Evolutionary conservation across 345 rosid species (phyloP), one percentile per base, ranked within the genome.

Genomic region (Rhizophora mangle): DNA sequence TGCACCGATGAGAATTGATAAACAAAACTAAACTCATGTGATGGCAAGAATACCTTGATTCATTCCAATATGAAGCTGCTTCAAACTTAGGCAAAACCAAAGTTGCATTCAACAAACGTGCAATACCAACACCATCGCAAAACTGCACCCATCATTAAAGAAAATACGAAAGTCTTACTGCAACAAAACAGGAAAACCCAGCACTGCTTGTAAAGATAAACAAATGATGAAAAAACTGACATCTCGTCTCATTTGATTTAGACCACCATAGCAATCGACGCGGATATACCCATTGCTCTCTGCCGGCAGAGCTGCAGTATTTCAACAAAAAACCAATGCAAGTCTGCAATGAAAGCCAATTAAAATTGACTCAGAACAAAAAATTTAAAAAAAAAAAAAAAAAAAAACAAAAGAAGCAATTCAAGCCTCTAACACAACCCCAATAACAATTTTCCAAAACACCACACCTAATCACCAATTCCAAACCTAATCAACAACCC

Each of bases 201-300:
- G 16, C 47, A 72, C 32, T 63, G 43, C 22, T 37, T 27, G 22
- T 21, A 27, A 26, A 11, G 19, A 37, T 54, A 21, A 5, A 13
- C 37, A 64, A 5, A 52, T 52, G 32, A 15, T 11, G 49, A 34
- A 34, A 11, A 52, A 71, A 81, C 97, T 89, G 73, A 91, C 98
- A 81, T 94, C 95, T 80, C 98, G 85, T 80, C 97, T 85, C 97
- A 94, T 91, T 78, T 95, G 94, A 86, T 90, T 95, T 76, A 92
- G 89, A 57, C 99, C 96, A 47, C 99, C 98, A 72, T 86, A 92
- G 84, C 99, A 95, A 86, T 95, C 90, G 72, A 95, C 86, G 3
- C 89, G 94, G 36, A 95, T 86, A 78, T 86, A 95, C 70, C 99
- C 99, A 86, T 87, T 90, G 82, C 82, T 90, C 67, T 83, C 69